Evolutionary conservation across 2,329 filamentous ascomycete genomes (phyloP).

Genomic region (Parafenestella ontariensis): DNA sequence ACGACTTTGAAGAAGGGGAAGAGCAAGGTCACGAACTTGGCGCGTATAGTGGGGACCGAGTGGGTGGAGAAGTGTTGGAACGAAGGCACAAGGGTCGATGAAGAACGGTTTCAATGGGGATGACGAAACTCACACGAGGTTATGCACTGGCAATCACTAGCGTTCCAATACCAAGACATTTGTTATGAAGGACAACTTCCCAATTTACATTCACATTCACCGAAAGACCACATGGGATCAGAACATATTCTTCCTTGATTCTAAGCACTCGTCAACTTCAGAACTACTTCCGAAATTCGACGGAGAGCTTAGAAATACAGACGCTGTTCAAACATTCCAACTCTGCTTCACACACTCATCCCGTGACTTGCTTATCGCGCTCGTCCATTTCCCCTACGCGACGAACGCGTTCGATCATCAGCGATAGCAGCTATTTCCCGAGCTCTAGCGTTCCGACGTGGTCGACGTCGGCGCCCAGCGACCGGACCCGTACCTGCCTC

Average conservation of each 20-base stretch:
- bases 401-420: no score
- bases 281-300: not conserved
- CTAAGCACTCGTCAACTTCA: not conserved
- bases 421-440: no score
- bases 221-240: not conserved
- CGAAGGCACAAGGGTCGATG: constrained; percentile 79
- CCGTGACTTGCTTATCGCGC: no score
- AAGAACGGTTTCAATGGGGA: constrained; percentile 55
- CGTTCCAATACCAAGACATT: not conserved
- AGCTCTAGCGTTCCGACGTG: no score
- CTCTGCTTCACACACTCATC: no score
- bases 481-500: no score
- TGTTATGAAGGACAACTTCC: not conserved
- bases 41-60: constrained; percentile 70
- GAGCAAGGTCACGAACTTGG: constrained; percentile 55
- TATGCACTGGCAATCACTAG: not conserved
- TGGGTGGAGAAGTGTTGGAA: constrained; percentile 87
- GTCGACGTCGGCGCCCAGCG: no score
- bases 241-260: not conserved
- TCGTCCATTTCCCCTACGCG: no score
- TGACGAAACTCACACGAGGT: constrained; percentile 10
- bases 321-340: no score
- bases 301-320: no score
- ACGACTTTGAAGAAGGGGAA: constrained; percentile 55
- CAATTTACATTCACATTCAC: not conserved